Percentiles rank a stretch among this genome's conserved stretches.
phyloP scores from a whole-genome alignment of 179 eudicot genomes.

The Beta macrorhiza region DNA sequence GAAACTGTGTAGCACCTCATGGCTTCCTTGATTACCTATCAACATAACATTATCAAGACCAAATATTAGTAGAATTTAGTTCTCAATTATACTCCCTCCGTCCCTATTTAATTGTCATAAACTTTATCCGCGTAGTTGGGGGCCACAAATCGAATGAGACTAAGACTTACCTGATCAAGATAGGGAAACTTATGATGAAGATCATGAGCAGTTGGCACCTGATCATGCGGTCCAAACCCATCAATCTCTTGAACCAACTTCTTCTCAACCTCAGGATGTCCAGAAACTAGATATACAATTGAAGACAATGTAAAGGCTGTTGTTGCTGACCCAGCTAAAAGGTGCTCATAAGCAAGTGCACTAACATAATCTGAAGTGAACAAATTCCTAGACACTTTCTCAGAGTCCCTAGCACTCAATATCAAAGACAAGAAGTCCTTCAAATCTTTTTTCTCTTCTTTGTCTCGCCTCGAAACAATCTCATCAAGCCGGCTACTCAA shows the following conservation, averaged over 20 bases:
- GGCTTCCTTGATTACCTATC: slow-evolving; percentile 91
- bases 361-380: slow-evolving; percentile 74
- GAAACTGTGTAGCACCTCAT: slow-evolving; percentile 91
- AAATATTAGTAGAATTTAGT: too few relatives aligned
- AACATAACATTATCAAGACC: neutral
- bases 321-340: slow-evolving; percentile 85
- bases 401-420: slow-evolving; percentile 62
- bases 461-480: slow-evolving; percentile 55
- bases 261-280: slow-evolving; percentile 79
- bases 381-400: slow-evolving; percentile 40
- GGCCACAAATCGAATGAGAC: neutral
- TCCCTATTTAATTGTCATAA: too few relatives aligned
- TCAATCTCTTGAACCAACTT: slow-evolving; percentile 80
- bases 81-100: neutral
- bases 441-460: slow-evolving; percentile 42
- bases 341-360: slow-evolving; percentile 87
- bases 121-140: too few relatives aligned
- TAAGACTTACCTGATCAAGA: slow-evolving; percentile 66
- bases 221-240: slow-evolving; percentile 57
- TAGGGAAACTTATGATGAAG: slow-evolving; percentile 78
- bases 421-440: slow-evolving; percentile 85
- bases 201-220: slow-evolving; percentile 65
- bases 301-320: slow-evolving; percentile 82
- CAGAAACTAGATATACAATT: slow-evolving; percentile 61
- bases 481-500: slow-evolving; percentile 52